Evolutionary conservation across 257 asterid species (phyloP).

Genomic region (Solanum lycopersicoides): DNA sequence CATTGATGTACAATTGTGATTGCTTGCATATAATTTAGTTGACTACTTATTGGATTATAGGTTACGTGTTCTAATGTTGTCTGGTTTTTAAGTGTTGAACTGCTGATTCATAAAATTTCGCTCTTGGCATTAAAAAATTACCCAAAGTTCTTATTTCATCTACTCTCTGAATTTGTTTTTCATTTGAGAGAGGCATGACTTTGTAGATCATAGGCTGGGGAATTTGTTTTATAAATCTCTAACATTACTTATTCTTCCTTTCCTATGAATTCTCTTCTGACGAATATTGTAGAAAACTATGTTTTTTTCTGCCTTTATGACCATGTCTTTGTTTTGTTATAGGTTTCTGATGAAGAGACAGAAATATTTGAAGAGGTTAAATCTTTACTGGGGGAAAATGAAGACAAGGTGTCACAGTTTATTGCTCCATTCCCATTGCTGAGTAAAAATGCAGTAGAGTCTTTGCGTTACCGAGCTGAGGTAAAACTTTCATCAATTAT

Average conservation of each 20-base stretch:
- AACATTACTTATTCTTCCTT: neutral
- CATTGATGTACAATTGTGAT: neutral
- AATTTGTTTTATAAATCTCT: neutral
- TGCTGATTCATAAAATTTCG: neutral
- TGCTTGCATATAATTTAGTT: neutral
- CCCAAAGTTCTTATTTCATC: neutral
- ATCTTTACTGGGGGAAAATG: conserved; percentile 66
- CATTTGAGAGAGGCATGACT: neutral
- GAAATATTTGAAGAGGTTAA: conserved; percentile 72
- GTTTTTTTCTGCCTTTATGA: neutral
- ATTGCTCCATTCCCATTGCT: conserved; percentile 90
- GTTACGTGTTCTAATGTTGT: neutral
- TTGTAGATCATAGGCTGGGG: neutral
- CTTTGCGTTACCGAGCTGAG: conserved; percentile 95
- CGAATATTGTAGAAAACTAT: neutral
- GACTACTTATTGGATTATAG: neutral
- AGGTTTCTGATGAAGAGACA: conserved; percentile 72
- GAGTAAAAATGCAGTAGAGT: conserved; percentile 77
- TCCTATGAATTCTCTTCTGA: neutral
- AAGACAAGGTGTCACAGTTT: conserved; percentile 44
- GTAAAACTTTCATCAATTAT: conserved; percentile 16
- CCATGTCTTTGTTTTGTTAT: conserved; percentile 9
- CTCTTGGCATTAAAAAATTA: neutral
- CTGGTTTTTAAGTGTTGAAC: neutral
- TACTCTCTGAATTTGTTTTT: neutral